These are phyloP conservation scores for Marasmius sp. DNA, from an alignment of 1,284 basidiomycete species.

Conservation along the genomic window DNA sequence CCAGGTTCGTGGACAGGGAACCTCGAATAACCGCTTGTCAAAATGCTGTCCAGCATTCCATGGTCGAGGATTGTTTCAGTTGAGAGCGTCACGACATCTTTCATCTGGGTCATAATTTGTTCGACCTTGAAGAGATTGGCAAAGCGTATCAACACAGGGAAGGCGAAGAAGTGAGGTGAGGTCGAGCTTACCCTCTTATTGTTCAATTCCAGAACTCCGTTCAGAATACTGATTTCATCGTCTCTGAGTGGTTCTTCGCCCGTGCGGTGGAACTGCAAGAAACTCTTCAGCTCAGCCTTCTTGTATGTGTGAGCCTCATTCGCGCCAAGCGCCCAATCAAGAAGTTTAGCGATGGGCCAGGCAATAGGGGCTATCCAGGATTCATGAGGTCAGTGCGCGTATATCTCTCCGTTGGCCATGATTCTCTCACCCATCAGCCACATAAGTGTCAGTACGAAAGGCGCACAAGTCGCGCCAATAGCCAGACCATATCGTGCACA, in stretches of 20 bases:
- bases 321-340: conserved; percentile 77
- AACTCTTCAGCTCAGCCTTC: conserved; percentile 90
- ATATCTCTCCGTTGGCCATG: neutral
- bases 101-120: conserved; percentile 86
- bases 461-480: conserved; percentile 86
- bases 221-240: conserved; percentile 87
- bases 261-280: conserved; percentile 88
- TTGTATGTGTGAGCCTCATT: conserved; percentile 81
- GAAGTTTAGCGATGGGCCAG: conserved; percentile 85
- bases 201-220: conserved; percentile 85
- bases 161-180: neutral
- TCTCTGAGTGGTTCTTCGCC: conserved; percentile 87
- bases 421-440: conserved; percentile 62
- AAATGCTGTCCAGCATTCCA: conserved; percentile 75
- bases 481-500: conserved; percentile 89
- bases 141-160: too few relatives aligned
- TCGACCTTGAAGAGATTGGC: conserved; percentile 42
- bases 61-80: conserved; percentile 82
- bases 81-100: conserved; percentile 79
- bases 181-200: conserved; percentile 54
- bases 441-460: conserved; percentile 81
- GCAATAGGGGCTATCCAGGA: conserved; percentile 69
- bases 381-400: neutral
- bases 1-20: conserved; percentile 88
- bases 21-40: conserved; percentile 87